These are phyloP conservation scores for Hamamelis virginiana DNA, from an alignment of 164 flowering plant genomes.

Conservation along the genomic window DNA sequence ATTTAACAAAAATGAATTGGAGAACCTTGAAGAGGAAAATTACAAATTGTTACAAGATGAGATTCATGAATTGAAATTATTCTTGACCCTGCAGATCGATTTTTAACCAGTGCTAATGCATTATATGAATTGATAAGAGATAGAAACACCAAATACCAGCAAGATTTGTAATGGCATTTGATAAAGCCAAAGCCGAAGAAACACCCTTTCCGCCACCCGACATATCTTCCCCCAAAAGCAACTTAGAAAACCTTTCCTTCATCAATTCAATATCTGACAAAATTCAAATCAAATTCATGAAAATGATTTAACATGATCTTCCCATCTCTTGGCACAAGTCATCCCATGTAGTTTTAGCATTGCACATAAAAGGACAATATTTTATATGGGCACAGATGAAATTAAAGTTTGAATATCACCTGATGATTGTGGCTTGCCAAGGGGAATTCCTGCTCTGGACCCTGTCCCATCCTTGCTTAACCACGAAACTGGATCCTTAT, in stretches of 20 bases:
- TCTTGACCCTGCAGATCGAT: no score
- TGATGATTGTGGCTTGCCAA: slow-evolving; percentile 27
- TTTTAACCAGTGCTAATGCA: no score
- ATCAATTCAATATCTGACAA: slow-evolving; percentile 63
- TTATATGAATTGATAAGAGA: no score
- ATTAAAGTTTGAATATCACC: slow-evolving; percentile 17
- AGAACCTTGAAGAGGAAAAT: no score
- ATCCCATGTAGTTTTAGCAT: no score
- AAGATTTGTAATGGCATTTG: slow-evolving; percentile 90
- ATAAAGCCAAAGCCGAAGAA: slow-evolving; percentile 90
- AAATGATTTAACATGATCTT: neutral
- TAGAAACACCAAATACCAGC: slow-evolving; percentile 50
- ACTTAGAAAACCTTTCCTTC: slow-evolving; percentile 84
- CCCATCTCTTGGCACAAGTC: no score
- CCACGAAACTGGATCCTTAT: slow-evolving; percentile 26
- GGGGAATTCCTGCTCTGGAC: slow-evolving; percentile 2
- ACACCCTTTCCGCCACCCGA: slow-evolving; percentile 96
- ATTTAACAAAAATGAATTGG: neutral
- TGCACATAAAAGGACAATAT: no score
- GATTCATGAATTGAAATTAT: no score
- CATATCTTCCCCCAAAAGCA: slow-evolving; percentile 96
- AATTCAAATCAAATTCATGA: neutral
- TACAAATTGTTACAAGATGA: no score
- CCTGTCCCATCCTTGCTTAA: slow-evolving; percentile 16
- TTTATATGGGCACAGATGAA: no score